phyloP scores from a whole-genome alignment of 1,284 basidiomycete species.

The Pyrrhoderma lamaoense region DNA sequence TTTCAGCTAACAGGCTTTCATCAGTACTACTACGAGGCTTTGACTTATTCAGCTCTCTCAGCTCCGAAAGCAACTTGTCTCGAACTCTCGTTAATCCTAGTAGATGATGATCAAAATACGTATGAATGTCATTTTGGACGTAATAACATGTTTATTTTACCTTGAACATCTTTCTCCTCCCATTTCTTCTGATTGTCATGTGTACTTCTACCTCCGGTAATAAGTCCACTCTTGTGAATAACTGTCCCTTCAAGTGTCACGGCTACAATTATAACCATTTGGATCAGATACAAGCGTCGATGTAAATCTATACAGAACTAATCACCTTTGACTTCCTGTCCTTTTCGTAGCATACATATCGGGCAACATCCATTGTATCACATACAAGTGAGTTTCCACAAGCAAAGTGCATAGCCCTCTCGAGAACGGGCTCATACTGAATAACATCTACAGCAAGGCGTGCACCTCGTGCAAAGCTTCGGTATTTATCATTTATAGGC shows the following conservation, averaged over 20 bases:
- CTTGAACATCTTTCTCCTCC: slow-evolving; percentile 90
- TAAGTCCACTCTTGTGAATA: slow-evolving; percentile 95
- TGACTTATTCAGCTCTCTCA: slow-evolving; percentile 75
- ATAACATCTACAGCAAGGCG: slow-evolving; percentile 93
- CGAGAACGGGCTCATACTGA: slow-evolving; percentile 78
- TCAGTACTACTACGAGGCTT: slow-evolving; percentile 80
- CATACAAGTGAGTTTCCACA: slow-evolving; percentile 95
- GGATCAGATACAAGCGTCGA: slow-evolving; percentile 5
- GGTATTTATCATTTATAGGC: slow-evolving; percentile 90
- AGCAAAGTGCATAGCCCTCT: slow-evolving; percentile 93
- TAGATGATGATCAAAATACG: not conserved
- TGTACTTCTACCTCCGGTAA: slow-evolving; percentile 88
- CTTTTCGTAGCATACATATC: slow-evolving; percentile 88
- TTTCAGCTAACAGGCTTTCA: slow-evolving; percentile 70
- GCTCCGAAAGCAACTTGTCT: slow-evolving; percentile 71
- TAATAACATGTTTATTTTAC: slow-evolving; percentile 36
- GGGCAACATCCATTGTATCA: slow-evolving; percentile 89
- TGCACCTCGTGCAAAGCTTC: slow-evolving; percentile 86
- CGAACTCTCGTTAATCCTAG: slow-evolving; percentile 65
- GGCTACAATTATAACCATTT: slow-evolving; percentile 42
- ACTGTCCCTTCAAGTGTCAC: slow-evolving; percentile 96
- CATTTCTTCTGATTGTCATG: slow-evolving; percentile 73
- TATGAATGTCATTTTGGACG: slow-evolving; percentile 1
- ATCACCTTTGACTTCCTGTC: slow-evolving; percentile 92
- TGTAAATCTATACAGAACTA: slow-evolving; percentile 4